Evolutionary conservation across 768 basidiomycete species (phyloP), one percentile per base, ranked within the genome.

Genomic region (Rhizopogon vesiculosus): DNA sequence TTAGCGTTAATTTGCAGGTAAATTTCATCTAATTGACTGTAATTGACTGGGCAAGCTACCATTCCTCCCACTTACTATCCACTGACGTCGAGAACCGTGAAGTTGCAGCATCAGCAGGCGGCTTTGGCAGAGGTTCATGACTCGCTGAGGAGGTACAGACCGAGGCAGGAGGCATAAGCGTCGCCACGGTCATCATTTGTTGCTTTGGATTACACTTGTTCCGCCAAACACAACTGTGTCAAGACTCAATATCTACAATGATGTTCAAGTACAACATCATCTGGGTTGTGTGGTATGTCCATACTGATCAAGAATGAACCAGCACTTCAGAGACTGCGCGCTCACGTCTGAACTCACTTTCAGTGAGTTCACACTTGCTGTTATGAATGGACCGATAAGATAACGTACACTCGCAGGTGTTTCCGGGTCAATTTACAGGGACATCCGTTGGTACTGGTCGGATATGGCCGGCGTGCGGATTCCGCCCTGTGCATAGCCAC

Each of bases 351-450:
- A 68, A 68, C 9, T 66, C 66, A 13, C 43, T 69, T 8, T 42
- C 67, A 50, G 69, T 66, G 22, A 13, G 22, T 44, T 25, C 22
- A 25, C 7, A 25, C 19, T 15, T 44, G 13, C 13, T 44, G 7
- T 25, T 25, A 25, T 44, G 7, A 22, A 15, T 43, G 19, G 7
- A 12, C 42, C 22, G 7, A 44, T 44, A 22, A 15, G 15, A 16
- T 7, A 44, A 56, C 25, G 25, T 22, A 0, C 13, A 19, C 39
- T 28, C 15, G 19, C 40, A 66, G 65, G 55, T 68, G 12, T 68
- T 62, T 48, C 59, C 55, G 1, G 76, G 77, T 8, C 76, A 77
- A 59, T 72, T 74, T 8, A 66, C 72, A 22, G 77, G 77, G n/a
- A 71, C 75, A 31, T 72, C 74, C 8, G 71, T 66, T 4, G 69